phyloP scores from a whole-genome alignment of 495 filamentous ascomycete genomes.

The Aspergillus sclerotioniger region DNA sequence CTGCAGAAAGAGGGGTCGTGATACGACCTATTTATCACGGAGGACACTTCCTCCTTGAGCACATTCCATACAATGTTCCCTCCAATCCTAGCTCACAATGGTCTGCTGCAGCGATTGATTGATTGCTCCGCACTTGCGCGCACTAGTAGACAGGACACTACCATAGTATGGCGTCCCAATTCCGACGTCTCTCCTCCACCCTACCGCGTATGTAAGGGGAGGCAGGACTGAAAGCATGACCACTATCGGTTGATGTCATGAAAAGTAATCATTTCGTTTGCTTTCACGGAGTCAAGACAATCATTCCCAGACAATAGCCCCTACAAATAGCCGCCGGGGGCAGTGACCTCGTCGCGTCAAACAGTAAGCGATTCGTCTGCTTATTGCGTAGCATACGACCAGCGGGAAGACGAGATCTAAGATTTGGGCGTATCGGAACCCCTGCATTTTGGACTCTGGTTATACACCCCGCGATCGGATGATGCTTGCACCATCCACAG shows the following conservation, averaged over 20 bases:
- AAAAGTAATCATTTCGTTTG: neutral
- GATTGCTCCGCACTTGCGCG: neutral
- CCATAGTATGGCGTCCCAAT: neutral
- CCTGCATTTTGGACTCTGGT: neutral
- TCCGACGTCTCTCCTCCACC: neutral
- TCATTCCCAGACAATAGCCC: neutral
- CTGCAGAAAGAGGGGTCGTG: neutral
- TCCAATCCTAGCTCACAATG: neutral
- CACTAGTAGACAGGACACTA: neutral
- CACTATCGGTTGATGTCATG: neutral
- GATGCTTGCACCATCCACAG: neutral
- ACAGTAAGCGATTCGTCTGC: neutral
- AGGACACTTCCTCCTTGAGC: neutral
- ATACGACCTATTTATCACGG: neutral
- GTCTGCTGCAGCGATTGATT: neutral
- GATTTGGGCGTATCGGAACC: neutral
- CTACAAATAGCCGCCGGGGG: neutral
- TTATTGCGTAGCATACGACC: neutral
- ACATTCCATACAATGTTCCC: neutral
- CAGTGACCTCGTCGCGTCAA: neutral
- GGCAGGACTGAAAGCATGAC: neutral
- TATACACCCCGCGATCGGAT: constrained; percentile 1
- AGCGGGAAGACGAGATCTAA: neutral
- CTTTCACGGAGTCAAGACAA: neutral
- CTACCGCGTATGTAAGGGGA: neutral